Percentiles rank a stretch among this genome's conserved stretches.
phyloP scores from a whole-genome alignment of 768 basidiomycete species.

The Antrodiella citrinella region DNA sequence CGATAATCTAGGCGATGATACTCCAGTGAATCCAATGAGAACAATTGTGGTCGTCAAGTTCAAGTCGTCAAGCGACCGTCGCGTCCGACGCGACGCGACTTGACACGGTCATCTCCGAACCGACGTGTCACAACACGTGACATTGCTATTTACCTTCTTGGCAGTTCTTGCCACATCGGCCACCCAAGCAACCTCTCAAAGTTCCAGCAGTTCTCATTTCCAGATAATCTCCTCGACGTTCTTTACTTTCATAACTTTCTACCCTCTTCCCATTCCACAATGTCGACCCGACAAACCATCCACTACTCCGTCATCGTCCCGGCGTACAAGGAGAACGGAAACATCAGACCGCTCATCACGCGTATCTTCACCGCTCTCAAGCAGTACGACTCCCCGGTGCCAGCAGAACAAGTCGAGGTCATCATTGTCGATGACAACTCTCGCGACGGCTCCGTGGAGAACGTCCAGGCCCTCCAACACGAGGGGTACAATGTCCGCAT shows the following conservation, averaged over 20 bases:
- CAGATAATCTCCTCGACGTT: not conserved
- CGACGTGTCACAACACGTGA: too few relatives aligned
- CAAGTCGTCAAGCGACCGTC: too few relatives aligned
- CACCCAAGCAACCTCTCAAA: not conserved
- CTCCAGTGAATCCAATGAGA: too few relatives aligned
- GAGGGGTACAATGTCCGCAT: conserved; percentile 25
- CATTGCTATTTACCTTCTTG: too few relatives aligned
- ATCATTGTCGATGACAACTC: conserved; percentile 25
- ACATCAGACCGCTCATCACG: conserved; percentile 22
- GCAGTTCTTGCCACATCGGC: not conserved
- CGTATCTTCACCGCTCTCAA: conserved; percentile 21
- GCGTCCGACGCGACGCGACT: too few relatives aligned
- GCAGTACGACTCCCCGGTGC: conserved; percentile 19
- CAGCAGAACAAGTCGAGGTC: conserved; percentile 17
- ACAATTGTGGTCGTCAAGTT: too few relatives aligned
- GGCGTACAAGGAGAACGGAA: conserved; percentile 21
- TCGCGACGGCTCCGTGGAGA: conserved; percentile 21
- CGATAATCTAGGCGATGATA: too few relatives aligned
- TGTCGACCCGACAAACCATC: conserved; percentile 9
- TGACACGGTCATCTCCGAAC: too few relatives aligned
- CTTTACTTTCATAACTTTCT: not conserved
- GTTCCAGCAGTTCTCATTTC: not conserved
- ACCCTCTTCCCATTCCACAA: not conserved
- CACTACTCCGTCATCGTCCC: conserved; percentile 22
- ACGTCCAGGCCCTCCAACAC: conserved; percentile 18